These are phyloP conservation scores for Trichoderma atroviride DNA, from an alignment of 2,329 filamentous ascomycete species.

Conservation along the genomic window DNA sequence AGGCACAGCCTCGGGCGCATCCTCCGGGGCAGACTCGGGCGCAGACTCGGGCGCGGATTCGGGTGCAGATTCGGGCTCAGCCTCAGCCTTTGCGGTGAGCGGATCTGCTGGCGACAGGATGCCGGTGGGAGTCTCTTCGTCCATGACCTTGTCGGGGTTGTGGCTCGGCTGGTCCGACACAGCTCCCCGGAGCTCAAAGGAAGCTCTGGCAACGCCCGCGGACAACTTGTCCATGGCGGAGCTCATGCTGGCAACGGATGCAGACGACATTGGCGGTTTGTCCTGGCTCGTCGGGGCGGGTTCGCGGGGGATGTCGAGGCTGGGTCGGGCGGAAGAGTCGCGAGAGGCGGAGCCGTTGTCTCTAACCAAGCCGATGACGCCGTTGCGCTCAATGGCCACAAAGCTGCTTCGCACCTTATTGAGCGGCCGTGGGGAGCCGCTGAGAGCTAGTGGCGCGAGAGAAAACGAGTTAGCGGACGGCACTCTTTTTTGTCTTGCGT, in stretches of 20 bases:
- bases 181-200: conserved; percentile 29
- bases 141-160: conserved; percentile 47
- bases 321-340: conserved; percentile 39
- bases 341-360: conserved; percentile 45
- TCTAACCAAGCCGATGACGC: conserved; percentile 55
- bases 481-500: neutral
- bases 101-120: conserved; percentile 39
- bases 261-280: conserved; percentile 37
- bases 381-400: conserved; percentile 70
- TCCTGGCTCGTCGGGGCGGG: conserved; percentile 43
- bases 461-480: conserved; percentile 30
- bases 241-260: conserved; percentile 33
- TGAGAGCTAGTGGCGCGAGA: conserved; percentile 34
- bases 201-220: conserved; percentile 37
- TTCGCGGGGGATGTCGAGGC: conserved; percentile 42
- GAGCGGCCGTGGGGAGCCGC: conserved; percentile 62
- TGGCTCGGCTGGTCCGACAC: conserved; percentile 41
- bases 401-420: conserved; percentile 78
- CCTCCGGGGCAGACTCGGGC: neutral
- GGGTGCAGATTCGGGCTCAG: conserved; percentile 1
- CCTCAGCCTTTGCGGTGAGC: conserved; percentile 26
- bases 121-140: conserved; percentile 42
- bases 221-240: conserved; percentile 29
- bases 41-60: neutral
- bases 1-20: neutral